Conservation (phyloP, 192 early-diverging fungal species). For the Phycomyces blakesleeanus region DNA sequence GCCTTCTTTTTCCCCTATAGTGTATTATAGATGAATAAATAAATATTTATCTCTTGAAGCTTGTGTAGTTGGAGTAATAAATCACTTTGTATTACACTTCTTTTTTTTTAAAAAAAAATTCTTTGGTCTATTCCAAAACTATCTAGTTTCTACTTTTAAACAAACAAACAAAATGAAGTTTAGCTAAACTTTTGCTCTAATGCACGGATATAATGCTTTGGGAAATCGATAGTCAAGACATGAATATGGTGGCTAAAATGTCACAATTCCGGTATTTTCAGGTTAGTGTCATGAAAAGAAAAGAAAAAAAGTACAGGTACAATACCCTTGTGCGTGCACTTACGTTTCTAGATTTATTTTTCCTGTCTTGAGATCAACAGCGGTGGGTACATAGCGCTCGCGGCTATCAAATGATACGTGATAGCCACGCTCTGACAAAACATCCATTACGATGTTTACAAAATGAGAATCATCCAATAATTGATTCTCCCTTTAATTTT, state of each 20-base stretch:
- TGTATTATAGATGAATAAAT: too few relatives aligned
- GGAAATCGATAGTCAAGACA: conserved; percentile 51
- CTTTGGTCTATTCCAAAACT: background rate
- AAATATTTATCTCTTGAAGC: background rate
- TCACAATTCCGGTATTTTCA: too few relatives aligned
- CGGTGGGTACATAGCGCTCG: conserved; percentile 42
- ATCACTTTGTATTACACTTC: too few relatives aligned
- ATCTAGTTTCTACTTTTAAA: background rate
- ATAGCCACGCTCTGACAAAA: conserved; percentile 55
- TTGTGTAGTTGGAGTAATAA: background rate
- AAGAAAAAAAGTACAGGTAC: background rate
- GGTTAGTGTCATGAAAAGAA: too few relatives aligned
- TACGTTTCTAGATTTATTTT: conserved; percentile 49
- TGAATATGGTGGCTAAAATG: conserved; percentile 37
- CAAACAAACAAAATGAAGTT: too few relatives aligned
- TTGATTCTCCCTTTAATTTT: conserved; percentile 33
- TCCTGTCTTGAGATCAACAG: conserved; percentile 45
- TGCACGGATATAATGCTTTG: conserved; percentile 56
- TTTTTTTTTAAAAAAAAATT: too few relatives aligned
- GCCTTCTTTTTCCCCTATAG: too few relatives aligned
- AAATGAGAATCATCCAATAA: conserved; percentile 42
- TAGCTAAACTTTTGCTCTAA: conserved; percentile 56
- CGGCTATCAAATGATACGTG: conserved; percentile 52
- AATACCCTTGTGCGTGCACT: background rate
- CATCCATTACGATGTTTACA: conserved; percentile 52